Evolutionary conservation across 1,284 basidiomycete species (phyloP), one percentile per base, ranked within the genome.

Genomic region (Athelia sp.): DNA sequence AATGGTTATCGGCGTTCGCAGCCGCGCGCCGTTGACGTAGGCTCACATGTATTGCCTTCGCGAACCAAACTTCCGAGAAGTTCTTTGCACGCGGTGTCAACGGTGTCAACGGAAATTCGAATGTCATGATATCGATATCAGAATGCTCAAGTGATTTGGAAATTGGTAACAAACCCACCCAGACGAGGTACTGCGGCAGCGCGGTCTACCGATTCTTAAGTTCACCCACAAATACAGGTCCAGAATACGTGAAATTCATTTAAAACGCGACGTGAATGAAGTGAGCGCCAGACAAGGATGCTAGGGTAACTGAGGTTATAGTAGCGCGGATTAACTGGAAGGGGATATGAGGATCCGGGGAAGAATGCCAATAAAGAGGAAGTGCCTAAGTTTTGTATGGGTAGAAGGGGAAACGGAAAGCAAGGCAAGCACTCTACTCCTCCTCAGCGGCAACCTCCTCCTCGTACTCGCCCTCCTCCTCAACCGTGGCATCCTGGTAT

Each of bases 401-500:
- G 46, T 45, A 49, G 62, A 24, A 52, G 21, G 36, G 51, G 50
- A 55, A 51, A 9, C 43, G 44, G 22, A 15, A 43, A 26, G 52
- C n/a, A 59, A 53, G 53, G 45, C 56, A 58, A 40, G 51, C 54
- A 54, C 53, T 46, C 70, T 78, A 67, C 50, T 84, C 81, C 52
- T 84, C 84, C 53, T 86, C 84, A 15, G 53, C 63, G 9, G 64
- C 67, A 47, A 65, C 71, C 60, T 90, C 86, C 65, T 90, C 87
- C 71, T 88, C 87, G 62, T 90, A 90, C 63, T 90, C 88, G 54
- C 73, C 87, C 65, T 90, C 87, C 66, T 90, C 87, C 68, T 90
- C 87, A 47, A 79, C 81, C 86, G 87, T 90, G 32, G 94, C 93
- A 66, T 94, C 92, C 75, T 96, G 93, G 80, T 97, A 97, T 74